phyloP scores from a whole-genome alignment of 208 protist genomes.

The Hexamita inflata region DNA sequence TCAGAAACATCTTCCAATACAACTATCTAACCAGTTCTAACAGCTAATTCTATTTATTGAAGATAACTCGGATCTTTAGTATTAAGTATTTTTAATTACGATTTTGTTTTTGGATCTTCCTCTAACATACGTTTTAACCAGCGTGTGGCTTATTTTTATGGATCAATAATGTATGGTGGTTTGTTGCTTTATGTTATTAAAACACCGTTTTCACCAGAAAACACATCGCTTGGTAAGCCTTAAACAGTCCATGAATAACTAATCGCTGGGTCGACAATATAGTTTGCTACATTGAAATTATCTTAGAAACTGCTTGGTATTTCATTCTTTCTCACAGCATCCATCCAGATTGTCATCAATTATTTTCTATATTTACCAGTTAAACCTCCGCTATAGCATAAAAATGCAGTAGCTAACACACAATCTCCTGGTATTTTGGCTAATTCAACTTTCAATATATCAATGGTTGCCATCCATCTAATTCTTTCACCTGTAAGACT shows the following conservation, averaged over 20 bases:
- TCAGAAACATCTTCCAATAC: slow-evolving; percentile 76
- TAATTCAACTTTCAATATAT: background rate
- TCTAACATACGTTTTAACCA: slow-evolving; percentile 74
- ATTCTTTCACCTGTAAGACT: slow-evolving; percentile 81
- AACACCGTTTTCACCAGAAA: slow-evolving; percentile 66
- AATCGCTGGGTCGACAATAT: background rate
- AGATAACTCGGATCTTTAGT: slow-evolving; percentile 77
- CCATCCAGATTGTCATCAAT: slow-evolving; percentile 63
- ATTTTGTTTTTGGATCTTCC: slow-evolving; percentile 58
- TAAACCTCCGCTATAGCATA: slow-evolving; percentile 88
- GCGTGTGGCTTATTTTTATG: slow-evolving; percentile 91
- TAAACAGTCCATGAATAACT: background rate
- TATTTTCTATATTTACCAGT: slow-evolving; percentile 69
- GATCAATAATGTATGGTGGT: slow-evolving; percentile 89
- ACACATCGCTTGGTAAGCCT: slow-evolving; percentile 7
- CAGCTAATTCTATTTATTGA: slow-evolving; percentile 77
- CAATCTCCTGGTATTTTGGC: slow-evolving; percentile 64
- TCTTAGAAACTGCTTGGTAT: background rate
- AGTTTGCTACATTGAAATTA: slow-evolving; percentile 7
- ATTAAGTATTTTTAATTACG: slow-evolving; percentile 72
- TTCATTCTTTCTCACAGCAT: background rate
- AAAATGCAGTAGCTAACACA: slow-evolving; percentile 77
- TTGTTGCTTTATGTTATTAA: slow-evolving; percentile 72
- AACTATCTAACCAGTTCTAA: slow-evolving; percentile 68
- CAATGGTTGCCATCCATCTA: slow-evolving; percentile 69